Base-by-base conservation (phyloP, 1,284 basidiomycete genomes). In the Ganoderma boninense region DNA sequence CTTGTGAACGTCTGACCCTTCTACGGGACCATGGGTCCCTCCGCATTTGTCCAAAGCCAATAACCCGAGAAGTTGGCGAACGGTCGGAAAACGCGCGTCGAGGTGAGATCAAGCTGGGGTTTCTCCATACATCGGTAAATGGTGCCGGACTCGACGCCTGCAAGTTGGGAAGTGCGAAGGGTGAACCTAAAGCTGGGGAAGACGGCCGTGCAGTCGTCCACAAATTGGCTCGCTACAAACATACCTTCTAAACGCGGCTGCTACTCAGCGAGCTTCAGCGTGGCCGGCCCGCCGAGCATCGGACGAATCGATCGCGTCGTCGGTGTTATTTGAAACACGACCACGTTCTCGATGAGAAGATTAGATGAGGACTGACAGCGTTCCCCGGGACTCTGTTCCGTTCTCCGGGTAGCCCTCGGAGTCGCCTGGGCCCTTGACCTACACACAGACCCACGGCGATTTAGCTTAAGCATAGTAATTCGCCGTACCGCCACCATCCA, bases 381-480 rank as follows among this genome's bases (percentile, higher is more conserved):
- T 57, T 29, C 54, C 16, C 29, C 29, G 29, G 4, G 29, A 35
- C 18, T 29, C 26, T 6, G 52, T 16, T 4, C 29, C 16, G 54
- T 14, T 32, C 18, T 56, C 14, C 52, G 2, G 14, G 29, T 20
- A 13, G 32, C 54, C 16, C 14, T n/a, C 46, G 8, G 46, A 8
- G 46, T 46, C 44, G 44, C 44, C 44, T 18, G 23, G 23, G 14
- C 52, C 52, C 14, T 14, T 54, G 52, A 52, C 54, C 35, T 35
- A 38, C 57, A 38, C 57, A 60, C 40, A 16, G 40, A 62, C 11
- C 18, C 40, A 43, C n/a, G 26, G n/a, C 40, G 40, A 43, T 42
- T 43, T 29, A 62, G 23, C 26, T 62, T 43, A 62, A 62, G 60
- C 60, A 62, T 62, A 29, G n/a, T 16, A 62, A 40, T 62, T 26